phyloP scores from a whole-genome alignment of 176 grass and related monocot genomes.

The Carex kokanica region DNA sequence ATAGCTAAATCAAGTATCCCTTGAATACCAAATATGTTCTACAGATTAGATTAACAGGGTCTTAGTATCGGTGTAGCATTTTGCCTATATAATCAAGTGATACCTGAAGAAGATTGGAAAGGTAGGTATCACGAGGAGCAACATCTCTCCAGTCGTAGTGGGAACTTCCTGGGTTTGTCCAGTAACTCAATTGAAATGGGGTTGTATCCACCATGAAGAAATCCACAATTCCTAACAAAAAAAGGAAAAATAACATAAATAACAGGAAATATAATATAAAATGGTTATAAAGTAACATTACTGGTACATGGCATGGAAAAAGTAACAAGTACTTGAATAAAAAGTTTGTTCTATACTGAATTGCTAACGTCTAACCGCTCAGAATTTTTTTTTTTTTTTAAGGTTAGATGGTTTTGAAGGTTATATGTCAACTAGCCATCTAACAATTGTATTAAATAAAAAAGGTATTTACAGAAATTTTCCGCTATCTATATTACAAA shows the following conservation, averaged over 20 bases:
- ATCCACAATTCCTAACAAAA: slow-evolving; percentile 54
- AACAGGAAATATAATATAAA: not conserved
- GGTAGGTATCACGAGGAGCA: slow-evolving; percentile 54
- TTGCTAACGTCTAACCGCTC: not conserved
- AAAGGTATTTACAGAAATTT: too few relatives aligned
- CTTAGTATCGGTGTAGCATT: not conserved
- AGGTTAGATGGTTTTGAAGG: too few relatives aligned
- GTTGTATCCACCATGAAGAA: slow-evolving; percentile 85
- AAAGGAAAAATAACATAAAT: not conserved
- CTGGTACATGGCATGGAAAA: not conserved
- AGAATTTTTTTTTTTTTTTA: too few relatives aligned
- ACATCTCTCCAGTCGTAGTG: slow-evolving; percentile 76
- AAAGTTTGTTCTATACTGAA: not conserved
- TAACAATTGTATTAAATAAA: too few relatives aligned
- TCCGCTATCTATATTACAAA: too few relatives aligned
- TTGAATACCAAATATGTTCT: not conserved
- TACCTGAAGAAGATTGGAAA: slow-evolving; percentile 62
- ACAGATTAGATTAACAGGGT: not conserved
- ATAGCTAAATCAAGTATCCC: not conserved
- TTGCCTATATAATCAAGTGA: not conserved
- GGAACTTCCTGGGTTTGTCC: slow-evolving; percentile 44
- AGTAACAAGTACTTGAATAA: not conserved
- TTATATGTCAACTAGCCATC: too few relatives aligned
- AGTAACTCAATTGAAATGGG: slow-evolving; percentile 66
- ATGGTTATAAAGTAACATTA: not conserved